These are phyloP conservation scores for Mucor lusitanicus DNA, from an alignment of 371 early-diverging fungal species.

Conservation along the genomic window DNA sequence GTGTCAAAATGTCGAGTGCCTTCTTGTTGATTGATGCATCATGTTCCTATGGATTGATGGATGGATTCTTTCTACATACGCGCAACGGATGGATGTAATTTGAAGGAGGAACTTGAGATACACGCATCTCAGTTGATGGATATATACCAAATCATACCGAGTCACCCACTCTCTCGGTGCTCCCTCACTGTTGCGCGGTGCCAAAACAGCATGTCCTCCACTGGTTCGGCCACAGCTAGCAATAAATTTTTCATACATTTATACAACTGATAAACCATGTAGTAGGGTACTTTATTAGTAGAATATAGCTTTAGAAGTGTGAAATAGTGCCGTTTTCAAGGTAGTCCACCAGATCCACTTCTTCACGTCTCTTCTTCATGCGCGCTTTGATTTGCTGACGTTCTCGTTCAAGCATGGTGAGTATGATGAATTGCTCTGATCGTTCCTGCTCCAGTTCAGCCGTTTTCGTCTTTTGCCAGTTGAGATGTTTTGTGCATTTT, in stretches of 20 bases:
- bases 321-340: slow-evolving; percentile 39
- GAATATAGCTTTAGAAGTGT: slow-evolving; percentile 16
- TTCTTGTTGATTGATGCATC: not conserved
- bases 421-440: slow-evolving; percentile 31
- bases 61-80: slow-evolving; percentile 3
- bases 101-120: slow-evolving; percentile 10
- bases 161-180: not conserved
- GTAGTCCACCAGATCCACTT: slow-evolving; percentile 29
- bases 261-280: not conserved
- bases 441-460: slow-evolving; percentile 60
- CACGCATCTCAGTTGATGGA: not conserved
- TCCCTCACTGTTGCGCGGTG: not conserved
- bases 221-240: not conserved
- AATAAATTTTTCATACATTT: not conserved
- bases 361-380: slow-evolving; percentile 44
- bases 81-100: slow-evolving; percentile 19
- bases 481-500: slow-evolving; percentile 47
- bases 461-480: slow-evolving; percentile 54
- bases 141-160: not conserved
- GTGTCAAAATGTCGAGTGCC: not conserved
- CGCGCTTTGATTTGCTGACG: slow-evolving; percentile 44
- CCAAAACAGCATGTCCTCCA: no score
- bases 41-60: not conserved
- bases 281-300: not conserved
- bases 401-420: slow-evolving; percentile 38